Base-by-base conservation (phyloP, 208 protist species). In the Leptomonas pyrrhocoris region DNA sequence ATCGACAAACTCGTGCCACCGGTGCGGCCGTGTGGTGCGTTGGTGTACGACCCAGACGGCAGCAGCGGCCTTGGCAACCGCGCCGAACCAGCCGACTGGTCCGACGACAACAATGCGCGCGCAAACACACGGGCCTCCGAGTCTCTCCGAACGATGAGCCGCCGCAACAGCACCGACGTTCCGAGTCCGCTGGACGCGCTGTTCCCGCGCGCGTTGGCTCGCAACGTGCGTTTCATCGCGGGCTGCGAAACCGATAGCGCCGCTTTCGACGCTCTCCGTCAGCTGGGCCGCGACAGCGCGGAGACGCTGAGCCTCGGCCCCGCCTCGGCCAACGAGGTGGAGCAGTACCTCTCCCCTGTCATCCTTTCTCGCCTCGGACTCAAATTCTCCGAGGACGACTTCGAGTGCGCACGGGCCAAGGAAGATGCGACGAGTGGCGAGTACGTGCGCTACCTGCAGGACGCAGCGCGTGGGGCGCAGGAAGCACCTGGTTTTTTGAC, bases 221-320 rank as follows among this genome's bases (percentile, higher is more conserved):
- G 90, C 56, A 79, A 92, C 49, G 83, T 93, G n/a, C 90, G 90
- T 25, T 61, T 92, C 27, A 79, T 95, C 30, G 79, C 80, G 21
- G 78, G 79, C 40, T 86, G 80, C 68, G 54, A 25, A 13, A 68
- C 79, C 19, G 60, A 68, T 54, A 77, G 68, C 21, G 21, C 55
- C 16, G 34, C 78, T 16, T 63, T 71, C 36, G 56, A 53, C n/a
- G 43, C 73, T 16, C 59, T 85, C 9, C 65, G 43, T 16, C 61
- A 63, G 21, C 69, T 83, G 0, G 89, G 86, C 28, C 76, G 83
- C 16, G 89, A 94, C 68, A 92, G 84, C 45, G 74, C 76, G 13
- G 89, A 94, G 36, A 56, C 84, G 57, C 76, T 94, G 16, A 67
- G 64, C 42, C 55, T 90, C 34, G 76, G 80, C 21, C 46, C 45